Conservation (phyloP, 495 filamentous ascomycete species). For the Chaetomidium leptoderma region DNA sequence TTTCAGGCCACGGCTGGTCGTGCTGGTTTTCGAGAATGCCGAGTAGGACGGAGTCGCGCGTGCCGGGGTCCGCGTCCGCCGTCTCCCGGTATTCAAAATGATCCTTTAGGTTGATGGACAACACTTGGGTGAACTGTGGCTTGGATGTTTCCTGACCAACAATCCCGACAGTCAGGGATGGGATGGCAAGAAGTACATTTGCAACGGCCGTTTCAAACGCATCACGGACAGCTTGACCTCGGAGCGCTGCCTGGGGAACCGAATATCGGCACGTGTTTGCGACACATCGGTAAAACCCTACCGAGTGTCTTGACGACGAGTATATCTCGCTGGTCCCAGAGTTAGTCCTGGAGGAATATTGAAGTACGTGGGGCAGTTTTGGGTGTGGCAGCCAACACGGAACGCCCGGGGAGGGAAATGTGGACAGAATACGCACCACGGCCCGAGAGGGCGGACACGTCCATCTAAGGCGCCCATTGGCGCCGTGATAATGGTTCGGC, state of each 20-base stretch:
- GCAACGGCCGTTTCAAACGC: constrained; percentile 31
- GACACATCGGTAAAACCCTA: constrained; percentile 34
- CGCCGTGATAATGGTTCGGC: neutral
- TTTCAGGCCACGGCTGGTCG: constrained; percentile 24
- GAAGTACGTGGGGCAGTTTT: too few species aligned
- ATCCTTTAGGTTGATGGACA: constrained; percentile 26
- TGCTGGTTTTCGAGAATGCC: constrained; percentile 23
- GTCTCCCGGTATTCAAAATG: constrained; percentile 28
- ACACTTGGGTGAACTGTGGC: constrained; percentile 29
- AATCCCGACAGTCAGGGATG: constrained; percentile 32
- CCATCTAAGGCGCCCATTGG: neutral
- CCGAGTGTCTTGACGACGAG: constrained; percentile 29
- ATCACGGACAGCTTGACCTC: constrained; percentile 1
- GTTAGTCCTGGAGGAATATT: too few species aligned
- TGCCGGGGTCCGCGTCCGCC: neutral
- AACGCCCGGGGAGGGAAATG: neutral
- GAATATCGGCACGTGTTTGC: constrained; percentile 34
- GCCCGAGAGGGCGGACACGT: constrained; percentile 19
- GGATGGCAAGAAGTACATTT: constrained; percentile 28
- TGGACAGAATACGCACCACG: constrained; percentile 18
- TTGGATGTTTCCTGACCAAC: constrained; percentile 26
- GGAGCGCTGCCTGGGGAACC: constrained; percentile 13
- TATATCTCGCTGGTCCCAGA: constrained; percentile 20
- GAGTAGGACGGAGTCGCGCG: constrained; percentile 20
- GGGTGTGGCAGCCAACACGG: neutral